phyloP scores from a whole-genome alignment of 495 filamentous ascomycete genomes.

The Daldinia caldariorum region DNA sequence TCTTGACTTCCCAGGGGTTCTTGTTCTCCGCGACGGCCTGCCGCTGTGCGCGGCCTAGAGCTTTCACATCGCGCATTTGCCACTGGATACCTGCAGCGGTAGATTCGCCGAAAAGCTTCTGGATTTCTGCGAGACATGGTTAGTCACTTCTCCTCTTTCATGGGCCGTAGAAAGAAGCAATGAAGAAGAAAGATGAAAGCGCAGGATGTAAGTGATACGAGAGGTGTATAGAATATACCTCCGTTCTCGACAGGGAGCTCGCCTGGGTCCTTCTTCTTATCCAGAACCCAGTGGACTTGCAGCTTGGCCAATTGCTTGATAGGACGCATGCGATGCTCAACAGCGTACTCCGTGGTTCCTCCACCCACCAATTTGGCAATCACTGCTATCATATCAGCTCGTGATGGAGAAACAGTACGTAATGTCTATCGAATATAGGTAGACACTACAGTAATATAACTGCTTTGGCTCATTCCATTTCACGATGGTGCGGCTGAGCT shows the following conservation, averaged over 20 bases:
- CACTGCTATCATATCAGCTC: slow-evolving; percentile 35
- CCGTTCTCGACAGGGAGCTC: slow-evolving; percentile 29
- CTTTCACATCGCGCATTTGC: slow-evolving; percentile 59
- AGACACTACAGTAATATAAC: not conserved
- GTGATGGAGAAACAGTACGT: slow-evolving; percentile 3
- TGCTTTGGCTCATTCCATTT: not conserved
- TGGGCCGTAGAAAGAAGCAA: not conserved
- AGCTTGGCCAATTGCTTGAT: slow-evolving; percentile 49
- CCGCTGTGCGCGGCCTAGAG: slow-evolving; percentile 50
- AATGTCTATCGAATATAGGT: not conserved
- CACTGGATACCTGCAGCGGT: slow-evolving; percentile 57
- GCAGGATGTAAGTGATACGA: not conserved
- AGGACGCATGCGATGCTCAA: slow-evolving; percentile 59
- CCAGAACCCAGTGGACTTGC: slow-evolving; percentile 18
- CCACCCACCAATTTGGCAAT: slow-evolving; percentile 39
- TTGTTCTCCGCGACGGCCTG: slow-evolving; percentile 46
- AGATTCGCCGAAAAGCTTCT: slow-evolving; percentile 55
- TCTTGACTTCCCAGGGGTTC: slow-evolving; percentile 38
- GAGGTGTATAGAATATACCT: slow-evolving; percentile 30
- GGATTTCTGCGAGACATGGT: slow-evolving; percentile 49
- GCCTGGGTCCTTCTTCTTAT: slow-evolving; percentile 30
- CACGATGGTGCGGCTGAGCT: not conserved
- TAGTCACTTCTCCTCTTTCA: slow-evolving; percentile 1
- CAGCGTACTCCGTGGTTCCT: slow-evolving; percentile 45
- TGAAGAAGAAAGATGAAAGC: not conserved